A percentile compares a stretch with the other conserved stretches of the same genome.
Conservation (phyloP, 371 early-diverging fungal species). For the Mortierella sp. region DNA sequence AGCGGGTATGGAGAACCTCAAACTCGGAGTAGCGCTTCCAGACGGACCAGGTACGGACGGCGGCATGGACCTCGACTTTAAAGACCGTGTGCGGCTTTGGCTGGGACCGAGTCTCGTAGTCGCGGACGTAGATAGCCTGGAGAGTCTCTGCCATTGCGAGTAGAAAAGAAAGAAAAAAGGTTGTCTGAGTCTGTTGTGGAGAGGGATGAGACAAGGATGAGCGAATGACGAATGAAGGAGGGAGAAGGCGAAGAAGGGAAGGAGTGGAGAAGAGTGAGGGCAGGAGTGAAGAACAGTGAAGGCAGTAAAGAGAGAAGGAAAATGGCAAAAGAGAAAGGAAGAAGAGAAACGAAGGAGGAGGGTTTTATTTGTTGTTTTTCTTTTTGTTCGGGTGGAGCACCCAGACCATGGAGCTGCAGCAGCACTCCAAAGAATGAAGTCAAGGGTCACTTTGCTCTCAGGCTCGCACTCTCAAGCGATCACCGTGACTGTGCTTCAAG, state of each 20-base stretch:
- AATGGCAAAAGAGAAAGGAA: background rate
- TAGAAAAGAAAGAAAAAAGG: background rate
- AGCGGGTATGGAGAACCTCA: constrained; percentile 68
- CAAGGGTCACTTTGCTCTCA: too few species aligned
- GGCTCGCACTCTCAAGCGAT: background rate
- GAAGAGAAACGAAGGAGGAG: background rate
- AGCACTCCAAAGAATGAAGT: background rate
- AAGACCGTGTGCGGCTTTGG: constrained; percentile 85
- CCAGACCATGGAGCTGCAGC: background rate
- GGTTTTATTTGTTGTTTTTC: background rate
- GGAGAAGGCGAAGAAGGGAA: background rate
- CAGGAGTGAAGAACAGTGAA: background rate
- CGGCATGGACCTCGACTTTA: constrained; percentile 80
- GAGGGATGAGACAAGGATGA: constrained; percentile 9
- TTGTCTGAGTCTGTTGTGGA: background rate
- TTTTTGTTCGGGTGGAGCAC: background rate
- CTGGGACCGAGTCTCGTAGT: constrained; percentile 67
- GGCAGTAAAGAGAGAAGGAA: background rate
- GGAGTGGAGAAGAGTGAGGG: constrained; percentile 1
- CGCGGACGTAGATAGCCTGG: constrained; percentile 75
- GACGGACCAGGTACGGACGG: constrained; percentile 89
- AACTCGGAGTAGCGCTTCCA: constrained; percentile 94
- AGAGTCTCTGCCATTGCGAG: constrained; percentile 67
- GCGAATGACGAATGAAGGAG: background rate
- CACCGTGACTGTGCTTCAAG: constrained; percentile 40